These are phyloP conservation scores for Sporobolomyces pararoseus DNA, from an alignment of 768 basidiomycete species.

Conservation along the genomic window DNA sequence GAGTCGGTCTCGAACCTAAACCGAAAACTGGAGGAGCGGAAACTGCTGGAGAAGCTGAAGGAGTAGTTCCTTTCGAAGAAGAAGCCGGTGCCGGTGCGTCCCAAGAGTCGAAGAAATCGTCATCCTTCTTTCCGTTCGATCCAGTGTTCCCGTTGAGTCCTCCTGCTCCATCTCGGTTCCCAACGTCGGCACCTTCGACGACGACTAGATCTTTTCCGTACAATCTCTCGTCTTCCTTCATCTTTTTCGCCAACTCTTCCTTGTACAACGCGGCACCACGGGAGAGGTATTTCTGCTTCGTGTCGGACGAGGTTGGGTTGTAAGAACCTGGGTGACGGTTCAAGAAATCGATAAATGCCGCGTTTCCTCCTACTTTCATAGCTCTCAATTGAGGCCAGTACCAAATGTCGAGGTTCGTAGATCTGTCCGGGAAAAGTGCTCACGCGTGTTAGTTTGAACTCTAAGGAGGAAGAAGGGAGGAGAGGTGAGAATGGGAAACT, in stretches of 20 bases:
- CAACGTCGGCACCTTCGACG: constrained; percentile 25
- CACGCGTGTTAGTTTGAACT: constrained; percentile 45
- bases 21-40: constrained; percentile 48
- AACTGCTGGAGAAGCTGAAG: constrained; percentile 45
- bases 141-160: neutral
- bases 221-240: constrained; percentile 63
- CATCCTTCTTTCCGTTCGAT: constrained; percentile 57
- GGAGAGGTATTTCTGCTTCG: constrained; percentile 84
- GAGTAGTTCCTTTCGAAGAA: constrained; percentile 44
- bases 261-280: constrained; percentile 82
- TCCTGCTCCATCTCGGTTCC: neutral
- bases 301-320: constrained; percentile 54
- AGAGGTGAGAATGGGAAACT: constrained; percentile 45
- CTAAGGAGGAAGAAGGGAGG: constrained; percentile 46
- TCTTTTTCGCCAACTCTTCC: constrained; percentile 77
- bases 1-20: constrained; percentile 8
- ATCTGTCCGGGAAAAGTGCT: constrained; percentile 55
- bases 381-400: constrained; percentile 80
- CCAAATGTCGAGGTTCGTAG: constrained; percentile 95
- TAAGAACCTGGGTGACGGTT: constrained; percentile 67
- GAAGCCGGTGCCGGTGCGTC: constrained; percentile 79
- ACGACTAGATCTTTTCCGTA: constrained; percentile 39
- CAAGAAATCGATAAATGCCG: constrained; percentile 80
- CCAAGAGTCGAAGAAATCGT: constrained; percentile 97
- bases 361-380: constrained; percentile 95